Conservation (phyloP, 2,329 filamentous ascomycete genomes). For the Myriosclerotinia curreyana region DNA sequence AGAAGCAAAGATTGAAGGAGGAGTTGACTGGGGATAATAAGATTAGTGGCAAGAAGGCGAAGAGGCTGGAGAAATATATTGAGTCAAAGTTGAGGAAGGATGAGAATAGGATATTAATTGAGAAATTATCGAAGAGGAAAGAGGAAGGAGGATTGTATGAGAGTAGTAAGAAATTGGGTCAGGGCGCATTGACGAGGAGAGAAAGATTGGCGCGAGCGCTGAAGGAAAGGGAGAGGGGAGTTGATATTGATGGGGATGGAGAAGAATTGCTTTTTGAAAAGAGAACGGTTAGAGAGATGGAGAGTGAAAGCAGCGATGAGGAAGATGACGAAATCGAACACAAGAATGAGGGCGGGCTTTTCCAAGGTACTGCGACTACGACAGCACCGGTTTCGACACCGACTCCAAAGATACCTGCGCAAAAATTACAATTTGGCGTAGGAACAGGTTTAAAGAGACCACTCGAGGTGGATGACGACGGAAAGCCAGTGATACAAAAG, state of each 20-base stretch:
- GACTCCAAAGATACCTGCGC: neutral
- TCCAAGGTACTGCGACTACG: slow-evolving; percentile 21
- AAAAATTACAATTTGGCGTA: slow-evolving; percentile 38
- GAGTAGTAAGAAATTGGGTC: slow-evolving; percentile 75
- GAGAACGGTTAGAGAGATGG: slow-evolving; percentile 36
- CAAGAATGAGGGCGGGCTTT: slow-evolving; percentile 6
- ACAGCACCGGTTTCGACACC: neutral
- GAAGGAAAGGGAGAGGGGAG: slow-evolving; percentile 44
- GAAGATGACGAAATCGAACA: slow-evolving; percentile 27
- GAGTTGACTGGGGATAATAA: slow-evolving; percentile 52
- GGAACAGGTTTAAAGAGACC: slow-evolving; percentile 87
- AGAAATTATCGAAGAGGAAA: slow-evolving; percentile 74
- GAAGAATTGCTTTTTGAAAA: slow-evolving; percentile 54
- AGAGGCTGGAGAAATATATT: slow-evolving; percentile 66
- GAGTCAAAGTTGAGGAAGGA: slow-evolving; percentile 94
- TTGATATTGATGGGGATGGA: slow-evolving; percentile 38
- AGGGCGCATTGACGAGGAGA: slow-evolving; percentile 66
- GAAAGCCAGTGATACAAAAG: slow-evolving; percentile 78
- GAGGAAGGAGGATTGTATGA: slow-evolving; percentile 79
- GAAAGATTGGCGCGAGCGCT: slow-evolving; percentile 64
- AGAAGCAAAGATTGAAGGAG: slow-evolving; percentile 54
- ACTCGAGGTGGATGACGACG: slow-evolving; percentile 70
- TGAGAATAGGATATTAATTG: slow-evolving; percentile 79
- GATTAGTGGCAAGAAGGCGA: slow-evolving; percentile 63
- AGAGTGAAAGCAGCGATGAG: slow-evolving; percentile 38